Base-by-base conservation (phyloP, 2,329 filamentous ascomycete genomes). In the Ambrosiella cleistominuta region DNA sequence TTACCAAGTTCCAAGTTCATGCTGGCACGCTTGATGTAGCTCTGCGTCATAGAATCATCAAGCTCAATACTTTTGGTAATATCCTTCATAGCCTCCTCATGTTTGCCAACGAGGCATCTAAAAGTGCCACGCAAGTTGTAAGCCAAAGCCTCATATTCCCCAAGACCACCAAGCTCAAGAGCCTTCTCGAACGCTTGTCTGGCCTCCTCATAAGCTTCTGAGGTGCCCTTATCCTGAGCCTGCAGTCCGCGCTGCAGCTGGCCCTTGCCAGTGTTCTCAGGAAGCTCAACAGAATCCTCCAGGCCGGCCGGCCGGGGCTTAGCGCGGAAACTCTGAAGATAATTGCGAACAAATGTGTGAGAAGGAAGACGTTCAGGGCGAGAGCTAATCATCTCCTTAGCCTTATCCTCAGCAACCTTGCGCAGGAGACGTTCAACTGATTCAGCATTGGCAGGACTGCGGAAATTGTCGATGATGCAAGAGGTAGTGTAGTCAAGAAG, bases 111-210 rank as follows among this genome's bases (percentile, higher is more conserved):
- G 62, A 98, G 79, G 68, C 95, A 97, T 68, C 85, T 83, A 76
- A 97, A 97, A 39, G 93, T 98, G 61, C 91, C 93, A 59, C 91
- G 86, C 81, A 95, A 85, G 76, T 97, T 98, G 72, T 96, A 88
- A 12, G 91, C 93, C 64, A 95, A 82, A 2, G 89, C 89, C 72
- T 96, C 90, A 66, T 86, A 81, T 64, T 90, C 82, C 53, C 77
- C 89, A 15, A 96, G 79, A 47, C 86, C 85, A 47, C 83, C 85
- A 39, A 90, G 73, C 71, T 95, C 86, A 57, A 97, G 71, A 0
- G 93, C 89, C 72, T 86, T 87, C 68, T 94, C 87, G 66, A 97
- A 97, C 37, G 88, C 85, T 42, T 79, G 73, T 1, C 88, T 81
- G 47, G 91, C 93, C 70, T 95, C 87, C 64, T 94, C 85, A 68